A percentile compares a stretch with the other conserved stretches of the same genome.
Conservation (phyloP, 768 basidiomycete species). For the Trametes villosa region DNA sequence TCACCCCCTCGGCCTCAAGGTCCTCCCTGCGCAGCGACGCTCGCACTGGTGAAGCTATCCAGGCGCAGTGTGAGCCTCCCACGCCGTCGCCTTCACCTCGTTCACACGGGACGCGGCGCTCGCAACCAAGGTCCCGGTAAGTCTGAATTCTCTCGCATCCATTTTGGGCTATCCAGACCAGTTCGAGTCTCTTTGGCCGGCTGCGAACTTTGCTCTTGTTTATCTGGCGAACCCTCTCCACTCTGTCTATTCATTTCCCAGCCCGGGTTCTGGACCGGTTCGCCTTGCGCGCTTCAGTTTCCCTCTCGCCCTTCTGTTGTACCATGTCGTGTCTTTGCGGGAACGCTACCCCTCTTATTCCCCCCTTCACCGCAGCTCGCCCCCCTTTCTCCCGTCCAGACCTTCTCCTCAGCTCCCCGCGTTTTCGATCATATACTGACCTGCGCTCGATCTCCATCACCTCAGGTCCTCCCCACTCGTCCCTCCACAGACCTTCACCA, state of each 20-base stretch:
- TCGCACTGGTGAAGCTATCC: conserved; percentile 8
- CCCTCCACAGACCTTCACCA: conserved; percentile 23
- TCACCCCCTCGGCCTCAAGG: conserved; percentile 23
- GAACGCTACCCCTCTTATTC: conserved; percentile 17
- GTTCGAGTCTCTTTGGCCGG: conserved; percentile 25
- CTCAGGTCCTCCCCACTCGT: conserved; percentile 26
- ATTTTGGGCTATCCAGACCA: conserved; percentile 15
- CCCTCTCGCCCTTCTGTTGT: conserved; percentile 15
- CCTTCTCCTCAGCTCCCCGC: conserved; percentile 14
- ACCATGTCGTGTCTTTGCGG: conserved; percentile 18
- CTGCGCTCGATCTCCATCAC: conserved; percentile 8
- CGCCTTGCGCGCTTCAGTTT: conserved; percentile 7
- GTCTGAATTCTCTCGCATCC: conserved; percentile 14
- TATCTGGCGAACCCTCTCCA: conserved; percentile 20
- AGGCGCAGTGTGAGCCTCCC: conserved; percentile 22
- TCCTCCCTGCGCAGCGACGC: conserved; percentile 25
- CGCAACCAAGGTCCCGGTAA: conserved; percentile 25
- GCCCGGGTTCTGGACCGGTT: conserved; percentile 25
- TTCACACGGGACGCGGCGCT: conserved; percentile 23
- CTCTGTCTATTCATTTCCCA: conserved; percentile 9
- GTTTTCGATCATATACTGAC: conserved; percentile 21
- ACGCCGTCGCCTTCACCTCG: conserved; percentile 29
- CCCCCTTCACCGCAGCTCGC: conserved; percentile 22
- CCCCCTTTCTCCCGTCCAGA: conserved; percentile 23
- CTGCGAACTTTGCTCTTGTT: conserved; percentile 17